phyloP scores from a whole-genome alignment of 495 filamentous ascomycete genomes.

The Penicillium argentinense region DNA sequence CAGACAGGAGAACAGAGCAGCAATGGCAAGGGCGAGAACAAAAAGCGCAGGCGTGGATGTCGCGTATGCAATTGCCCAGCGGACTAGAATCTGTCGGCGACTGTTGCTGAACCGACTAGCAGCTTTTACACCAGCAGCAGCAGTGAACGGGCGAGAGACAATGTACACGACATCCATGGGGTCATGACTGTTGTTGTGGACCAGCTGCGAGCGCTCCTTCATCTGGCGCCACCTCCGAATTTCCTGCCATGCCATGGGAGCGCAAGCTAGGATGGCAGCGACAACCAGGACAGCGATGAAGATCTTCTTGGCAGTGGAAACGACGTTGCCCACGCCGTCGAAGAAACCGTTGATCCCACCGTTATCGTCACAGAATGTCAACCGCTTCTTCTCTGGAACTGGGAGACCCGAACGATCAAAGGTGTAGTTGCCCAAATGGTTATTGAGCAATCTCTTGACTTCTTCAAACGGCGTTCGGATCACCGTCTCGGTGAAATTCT shows the following conservation, averaged over 20 bases:
- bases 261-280: slow-evolving; percentile 66
- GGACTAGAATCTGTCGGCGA: slow-evolving; percentile 66
- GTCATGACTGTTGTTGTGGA: slow-evolving; percentile 66
- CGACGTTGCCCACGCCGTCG: slow-evolving; percentile 59
- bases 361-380: slow-evolving; percentile 88
- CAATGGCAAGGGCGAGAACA: slow-evolving; percentile 79
- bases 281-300: slow-evolving; percentile 72
- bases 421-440: slow-evolving; percentile 62
- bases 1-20: slow-evolving; percentile 80
- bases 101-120: slow-evolving; percentile 66
- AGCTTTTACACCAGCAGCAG: slow-evolving; percentile 67
- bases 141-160: slow-evolving; percentile 73
- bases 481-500: slow-evolving; percentile 70
- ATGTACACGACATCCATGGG: slow-evolving; percentile 90
- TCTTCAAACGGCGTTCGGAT: slow-evolving; percentile 77
- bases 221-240: slow-evolving; percentile 73
- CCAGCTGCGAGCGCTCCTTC: slow-evolving; percentile 64
- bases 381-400: slow-evolving; percentile 72
- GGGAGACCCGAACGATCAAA: slow-evolving; percentile 79
- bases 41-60: slow-evolving; percentile 85
- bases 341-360: slow-evolving; percentile 87
- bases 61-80: slow-evolving; percentile 86
- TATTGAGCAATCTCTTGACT: slow-evolving; percentile 67
- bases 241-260: slow-evolving; percentile 79
- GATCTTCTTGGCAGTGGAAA: slow-evolving; percentile 62